Percentiles rank a stretch among this genome's conserved stretches.
Evolutionary conservation across 257 asterid species (phyloP).

Genomic region (Catharanthus roseus): DNA sequence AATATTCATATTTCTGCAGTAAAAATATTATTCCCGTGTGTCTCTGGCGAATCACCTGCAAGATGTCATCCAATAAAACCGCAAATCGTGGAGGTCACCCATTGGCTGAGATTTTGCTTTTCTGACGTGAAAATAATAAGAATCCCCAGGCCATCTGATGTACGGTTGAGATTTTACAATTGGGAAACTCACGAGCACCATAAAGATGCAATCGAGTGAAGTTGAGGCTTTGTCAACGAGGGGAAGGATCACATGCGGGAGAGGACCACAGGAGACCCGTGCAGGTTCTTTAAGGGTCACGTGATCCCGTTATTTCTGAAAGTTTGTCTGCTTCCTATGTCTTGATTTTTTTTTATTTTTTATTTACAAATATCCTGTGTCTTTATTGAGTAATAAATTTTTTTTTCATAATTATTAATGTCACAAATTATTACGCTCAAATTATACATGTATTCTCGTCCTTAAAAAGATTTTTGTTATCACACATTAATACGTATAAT

Average conservation of each 20-base stretch:
- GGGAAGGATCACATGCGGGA: slow-evolving; percentile 1
- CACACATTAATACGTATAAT: too few relatives aligned
- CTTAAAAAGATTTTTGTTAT: too few relatives aligned
- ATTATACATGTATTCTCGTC: too few relatives aligned
- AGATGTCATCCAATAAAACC: background rate
- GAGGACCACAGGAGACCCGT: slow-evolving; percentile 12
- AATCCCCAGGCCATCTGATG: background rate
- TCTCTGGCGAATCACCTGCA: background rate
- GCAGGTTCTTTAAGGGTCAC: background rate
- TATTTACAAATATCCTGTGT: too few relatives aligned
- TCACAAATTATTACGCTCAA: too few relatives aligned
- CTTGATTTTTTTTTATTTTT: too few relatives aligned
- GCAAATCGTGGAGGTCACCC: background rate
- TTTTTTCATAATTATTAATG: too few relatives aligned
- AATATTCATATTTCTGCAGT: background rate
- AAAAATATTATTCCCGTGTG: background rate
- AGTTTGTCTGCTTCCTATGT: too few relatives aligned
- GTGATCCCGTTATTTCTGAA: background rate
- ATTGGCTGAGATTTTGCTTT: background rate
- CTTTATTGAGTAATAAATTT: too few relatives aligned
- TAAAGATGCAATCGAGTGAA: background rate
- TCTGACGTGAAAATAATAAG: background rate
- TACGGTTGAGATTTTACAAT: background rate
- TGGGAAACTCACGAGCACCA: background rate
- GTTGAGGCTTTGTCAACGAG: background rate